Conservation (phyloP, 1,284 basidiomycete species). For the Fomitiporia mediterranea region DNA sequence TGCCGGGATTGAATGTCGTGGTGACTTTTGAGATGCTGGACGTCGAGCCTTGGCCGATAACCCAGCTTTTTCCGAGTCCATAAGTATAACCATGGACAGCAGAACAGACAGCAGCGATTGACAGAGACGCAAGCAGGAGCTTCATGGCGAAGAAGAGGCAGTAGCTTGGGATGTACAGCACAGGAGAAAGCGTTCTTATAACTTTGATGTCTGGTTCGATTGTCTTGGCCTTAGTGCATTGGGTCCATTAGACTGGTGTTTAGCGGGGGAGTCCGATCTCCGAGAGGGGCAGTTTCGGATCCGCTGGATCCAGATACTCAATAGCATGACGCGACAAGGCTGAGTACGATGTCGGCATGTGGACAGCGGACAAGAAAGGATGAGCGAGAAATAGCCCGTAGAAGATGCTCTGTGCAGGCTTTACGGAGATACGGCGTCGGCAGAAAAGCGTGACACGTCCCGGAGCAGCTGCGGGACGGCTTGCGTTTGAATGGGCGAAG, state of each 20-base stretch:
- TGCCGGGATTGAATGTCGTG: constrained; percentile 17
- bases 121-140: background rate
- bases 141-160: constrained; percentile 1
- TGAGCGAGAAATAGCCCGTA: background rate
- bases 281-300: background rate
- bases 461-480: no score
- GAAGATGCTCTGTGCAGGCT: background rate
- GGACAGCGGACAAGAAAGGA: background rate
- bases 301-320: background rate
- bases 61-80: constrained; percentile 18
- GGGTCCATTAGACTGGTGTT: no score
- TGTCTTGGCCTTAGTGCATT: no score
- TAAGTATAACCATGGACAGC: constrained; percentile 10
- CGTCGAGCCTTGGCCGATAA: constrained; percentile 12
- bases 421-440: background rate
- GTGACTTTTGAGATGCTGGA: constrained; percentile 15
- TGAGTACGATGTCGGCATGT: background rate
- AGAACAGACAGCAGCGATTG: background rate
- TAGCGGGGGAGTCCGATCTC: no score
- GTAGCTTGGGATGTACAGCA: background rate
- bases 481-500: no score
- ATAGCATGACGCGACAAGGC: background rate
- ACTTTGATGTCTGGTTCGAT: no score
- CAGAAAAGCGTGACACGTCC: background rate
- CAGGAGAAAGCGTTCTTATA: background rate